Base-by-base conservation (phyloP, 306 rosid species). In the Rosa lucieae region DNA sequence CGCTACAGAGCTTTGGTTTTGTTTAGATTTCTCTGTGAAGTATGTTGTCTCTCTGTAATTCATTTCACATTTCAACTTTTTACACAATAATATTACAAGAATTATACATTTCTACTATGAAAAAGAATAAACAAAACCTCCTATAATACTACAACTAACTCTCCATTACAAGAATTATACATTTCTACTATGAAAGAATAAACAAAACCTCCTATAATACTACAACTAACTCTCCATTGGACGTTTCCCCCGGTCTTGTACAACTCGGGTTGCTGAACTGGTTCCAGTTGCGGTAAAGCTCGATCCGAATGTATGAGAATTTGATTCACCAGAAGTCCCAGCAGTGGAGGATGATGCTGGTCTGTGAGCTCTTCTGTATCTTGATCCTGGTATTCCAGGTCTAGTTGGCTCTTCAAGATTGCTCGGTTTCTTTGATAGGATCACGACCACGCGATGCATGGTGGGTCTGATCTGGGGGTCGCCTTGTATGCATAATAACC, bases 361-460 rank as follows among this genome's bases (percentile, higher is more conserved):
- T 21, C 88, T 65, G 51, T 79, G 88, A 40, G 76, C 51, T 80
- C 91, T 90, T 87, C 96, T 80, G 49, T 91, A 93, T 55, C 96
- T 85, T 23, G 90, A 65, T 46, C 98, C 93, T 0, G 96, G 91
- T 1, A 86, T 29, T 32, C 91, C 98, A 0, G 99, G 99, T 72
- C 96, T 83, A 0, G 84, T 86, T 44, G 98, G 96, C 78, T 95
- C 96, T 15, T 91, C 93, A 83, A 95, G 81, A 75, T 86, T 84
- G 15, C 89, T 89, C 0, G 93, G 89, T 73, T 85, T 95, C 84
- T 84, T 89, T 1, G 98, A 93, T 10, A 95, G 87, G 75, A 84
- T 87, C 85, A 93, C 88, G 78, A 91, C 92, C 71, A 93, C 93
- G 0, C 93, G 93, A 26, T 89, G 83, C 99, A 95, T 95, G 23